Evolutionary conservation across 805 yeast genomes (phyloP), one percentile per base, ranked within the genome.

Genomic region (Saccharomycopsis javanensis): DNA sequence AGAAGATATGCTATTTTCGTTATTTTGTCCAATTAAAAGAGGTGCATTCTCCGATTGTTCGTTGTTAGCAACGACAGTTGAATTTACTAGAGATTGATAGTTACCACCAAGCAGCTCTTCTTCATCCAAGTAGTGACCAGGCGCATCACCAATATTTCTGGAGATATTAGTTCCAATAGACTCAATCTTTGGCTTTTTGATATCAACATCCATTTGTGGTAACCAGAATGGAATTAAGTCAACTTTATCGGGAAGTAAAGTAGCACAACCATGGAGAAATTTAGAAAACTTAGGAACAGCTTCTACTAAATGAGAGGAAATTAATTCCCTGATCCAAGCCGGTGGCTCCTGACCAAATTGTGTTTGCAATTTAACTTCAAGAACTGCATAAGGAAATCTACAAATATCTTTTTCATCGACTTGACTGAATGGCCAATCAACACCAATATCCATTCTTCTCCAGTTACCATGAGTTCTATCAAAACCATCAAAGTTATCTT

Each of bases 311-410:
- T 94, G 99, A 30, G 95, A 85, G 0, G 91, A 75, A 35, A 92
- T 91, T 69, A 94, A 79, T 63, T 92, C 96, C 64, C 94, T 80
- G 53, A 94, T 96, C 99, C 99, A 94, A 61, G 80, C 84, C 8
- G 99, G 99, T 30, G 99, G 99, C 71, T 94, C 99, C 73, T 94
- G 99, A 57, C 99, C 99, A 72, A 94, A 67, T 75, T 94, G 98
- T 3, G 99, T 94, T 72, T 94, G 99, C 62, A 94, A 78, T 72
- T 94, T 94, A 59, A 94, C 99, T 75, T 94, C 99, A 64, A 94
- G 77, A 46, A 94, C 97, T 1, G 99, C 99, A 70, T 94, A 94
- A 3, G 99, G 99, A 74, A 94, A 94, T 65, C 97, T 79, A 68
- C 92, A 92, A 54, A 88, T 81, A 67, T 94, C 99, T 60, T 78